phyloP scores from a whole-genome alignment of 495 filamentous ascomycete genomes.

The Neurospora sp. region DNA sequence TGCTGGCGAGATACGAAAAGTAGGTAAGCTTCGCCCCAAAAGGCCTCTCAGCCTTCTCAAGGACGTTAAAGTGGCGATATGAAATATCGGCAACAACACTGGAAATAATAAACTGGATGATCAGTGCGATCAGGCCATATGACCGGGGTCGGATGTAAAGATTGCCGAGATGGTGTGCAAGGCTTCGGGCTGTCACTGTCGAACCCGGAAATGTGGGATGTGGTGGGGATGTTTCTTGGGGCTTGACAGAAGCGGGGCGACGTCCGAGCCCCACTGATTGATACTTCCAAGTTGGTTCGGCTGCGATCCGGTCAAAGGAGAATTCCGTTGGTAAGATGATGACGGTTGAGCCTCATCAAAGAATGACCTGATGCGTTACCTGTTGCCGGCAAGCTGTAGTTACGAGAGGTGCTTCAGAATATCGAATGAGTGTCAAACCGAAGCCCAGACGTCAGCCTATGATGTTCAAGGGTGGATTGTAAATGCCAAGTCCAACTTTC shows the following conservation, averaged over 20 bases:
- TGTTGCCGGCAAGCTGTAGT: not conserved
- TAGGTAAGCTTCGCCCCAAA: not conserved
- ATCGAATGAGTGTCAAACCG: not conserved
- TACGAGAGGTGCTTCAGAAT: not conserved
- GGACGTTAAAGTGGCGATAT: slow-evolving; percentile 23
- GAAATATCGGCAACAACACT: not conserved
- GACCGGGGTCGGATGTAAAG: slow-evolving; percentile 9
- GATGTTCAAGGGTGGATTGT: not conserved
- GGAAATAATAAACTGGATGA: not conserved
- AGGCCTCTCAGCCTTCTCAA: not conserved
- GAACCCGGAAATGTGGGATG: not conserved
- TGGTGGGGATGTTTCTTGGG: not conserved
- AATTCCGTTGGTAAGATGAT: not conserved
- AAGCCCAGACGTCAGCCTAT: not conserved
- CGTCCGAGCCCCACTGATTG: not conserved
- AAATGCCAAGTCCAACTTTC: not conserved
- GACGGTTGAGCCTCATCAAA: too few species aligned
- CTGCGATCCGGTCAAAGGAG: not conserved
- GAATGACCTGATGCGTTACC: not conserved
- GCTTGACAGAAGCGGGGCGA: not conserved
- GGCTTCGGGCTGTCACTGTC: not conserved
- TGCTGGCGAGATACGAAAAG: not conserved
- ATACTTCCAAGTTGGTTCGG: too few species aligned
- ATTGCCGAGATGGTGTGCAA: slow-evolving; percentile 10
- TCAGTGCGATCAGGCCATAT: slow-evolving; percentile 18